phyloP scores from a whole-genome alignment of 345 rosid genomes.

The Diplotaxis tenuifolia region DNA sequence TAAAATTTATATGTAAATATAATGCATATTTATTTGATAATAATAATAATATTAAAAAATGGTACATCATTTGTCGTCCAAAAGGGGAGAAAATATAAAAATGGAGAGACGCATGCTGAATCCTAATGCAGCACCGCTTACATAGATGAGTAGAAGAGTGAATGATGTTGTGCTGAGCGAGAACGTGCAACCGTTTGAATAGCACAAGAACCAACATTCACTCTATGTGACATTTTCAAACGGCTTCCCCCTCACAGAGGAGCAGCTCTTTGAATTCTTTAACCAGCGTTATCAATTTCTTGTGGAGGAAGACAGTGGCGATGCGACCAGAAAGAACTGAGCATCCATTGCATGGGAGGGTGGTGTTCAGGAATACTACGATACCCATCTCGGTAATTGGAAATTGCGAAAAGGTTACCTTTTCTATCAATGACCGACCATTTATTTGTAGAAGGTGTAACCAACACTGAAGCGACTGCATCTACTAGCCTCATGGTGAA shows the following conservation, averaged over 20 bases:
- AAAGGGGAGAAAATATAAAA: not conserved
- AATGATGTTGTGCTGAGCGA: not conserved
- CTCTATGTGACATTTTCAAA: slow-evolving; percentile 15
- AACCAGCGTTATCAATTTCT: not conserved
- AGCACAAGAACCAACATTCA: not conserved
- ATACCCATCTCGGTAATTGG: not conserved
- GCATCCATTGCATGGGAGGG: not conserved
- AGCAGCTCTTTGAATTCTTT: not conserved
- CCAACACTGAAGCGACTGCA: not conserved
- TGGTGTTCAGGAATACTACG: not conserved
- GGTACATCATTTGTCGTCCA: not conserved
- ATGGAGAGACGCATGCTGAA: slow-evolving; percentile 1
- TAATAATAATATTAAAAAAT: too few species aligned
- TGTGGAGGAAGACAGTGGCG: not conserved
- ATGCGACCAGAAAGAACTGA: not conserved
- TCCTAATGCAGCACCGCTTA: not conserved
- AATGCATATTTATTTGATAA: too few species aligned
- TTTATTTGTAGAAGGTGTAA: not conserved
- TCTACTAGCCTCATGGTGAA: not conserved
- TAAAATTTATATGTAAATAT: too few species aligned
- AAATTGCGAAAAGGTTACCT: not conserved
- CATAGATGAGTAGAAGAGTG: not conserved
- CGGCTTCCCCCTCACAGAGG: slow-evolving; percentile 18
- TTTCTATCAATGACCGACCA: not conserved
- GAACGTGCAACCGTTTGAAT: not conserved